Evolutionary conservation across 345 rosid genomes (phyloP).

Genomic region (Cochlearia excelsa): DNA sequence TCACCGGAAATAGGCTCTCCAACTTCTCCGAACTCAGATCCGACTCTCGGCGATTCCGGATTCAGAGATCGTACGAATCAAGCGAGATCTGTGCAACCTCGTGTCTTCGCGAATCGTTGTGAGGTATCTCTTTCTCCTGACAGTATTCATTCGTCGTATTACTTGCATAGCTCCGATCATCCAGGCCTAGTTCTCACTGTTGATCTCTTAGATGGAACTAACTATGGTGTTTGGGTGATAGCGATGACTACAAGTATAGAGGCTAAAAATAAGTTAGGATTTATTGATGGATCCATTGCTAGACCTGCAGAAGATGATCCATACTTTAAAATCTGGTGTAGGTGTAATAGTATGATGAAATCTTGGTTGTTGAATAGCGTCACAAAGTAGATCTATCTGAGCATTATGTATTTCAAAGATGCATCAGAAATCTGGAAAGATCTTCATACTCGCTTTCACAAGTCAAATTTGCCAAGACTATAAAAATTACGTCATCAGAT

Average conservation of each 20-base stretch:
- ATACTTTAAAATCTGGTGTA: not conserved
- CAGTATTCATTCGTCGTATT: not conserved
- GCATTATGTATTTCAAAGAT: not conserved
- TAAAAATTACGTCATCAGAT: not conserved
- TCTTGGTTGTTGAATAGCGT: not conserved
- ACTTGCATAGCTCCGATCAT: not conserved
- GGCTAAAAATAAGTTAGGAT: not conserved
- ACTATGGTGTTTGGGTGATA: not conserved
- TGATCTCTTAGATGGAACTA: not conserved
- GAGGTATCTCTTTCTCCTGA: not conserved
- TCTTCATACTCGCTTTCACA: not conserved
- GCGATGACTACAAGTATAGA: not conserved
- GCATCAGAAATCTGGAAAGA: not conserved
- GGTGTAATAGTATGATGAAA: not conserved
- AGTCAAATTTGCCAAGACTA: not conserved
- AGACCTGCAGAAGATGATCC: not conserved
- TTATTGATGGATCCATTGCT: not conserved
- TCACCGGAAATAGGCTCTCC: too few species aligned
- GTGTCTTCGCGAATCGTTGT: too few species aligned
- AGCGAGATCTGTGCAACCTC: too few species aligned
- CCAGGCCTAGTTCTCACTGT: not conserved
- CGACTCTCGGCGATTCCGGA: too few species aligned
- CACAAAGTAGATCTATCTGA: not conserved
- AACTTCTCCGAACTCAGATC: too few species aligned
- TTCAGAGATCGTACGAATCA: too few species aligned